Evolutionary conservation across 352 stramenopile species (phyloP), one percentile per base, ranked within the genome.

Genomic region (Globisporangium nagaii): DNA sequence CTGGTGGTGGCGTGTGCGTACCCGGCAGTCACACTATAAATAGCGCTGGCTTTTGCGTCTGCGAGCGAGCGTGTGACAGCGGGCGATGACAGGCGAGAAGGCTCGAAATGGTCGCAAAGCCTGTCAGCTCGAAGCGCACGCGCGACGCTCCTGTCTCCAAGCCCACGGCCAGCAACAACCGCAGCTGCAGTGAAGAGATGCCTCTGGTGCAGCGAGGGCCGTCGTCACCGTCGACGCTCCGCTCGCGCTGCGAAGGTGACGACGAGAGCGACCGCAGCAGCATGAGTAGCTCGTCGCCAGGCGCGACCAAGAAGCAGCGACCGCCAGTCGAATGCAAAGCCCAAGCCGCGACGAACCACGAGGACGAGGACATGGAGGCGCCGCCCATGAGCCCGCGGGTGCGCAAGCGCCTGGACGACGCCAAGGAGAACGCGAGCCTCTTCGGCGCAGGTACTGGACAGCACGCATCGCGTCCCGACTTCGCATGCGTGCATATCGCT

Each of bases 341-440:
- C 20, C 3, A 11, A 20, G 32, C 19, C 20, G 22, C 31, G 31
- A 41, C 13, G 19, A 53, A 48, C 36, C 34, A 63, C 1, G 62
- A 60, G 0, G 62, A 63, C 4, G 58, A 65, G 48, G 61, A 60
- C 34, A 53, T n/a, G 8, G 28, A 41, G 31, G 46, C 65, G 19
- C 62, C 43, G 15, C 56, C 71, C 1, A 65, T 66, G 50, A 87
- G 78, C 55, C 75, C 76, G 15, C 71, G 77, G 22, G 79, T 93
- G 41, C 72, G 79, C 27, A 87, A 79, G 53, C 73, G 78, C 12
- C 66, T 93, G 37, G 78, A 83, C 53, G 74, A 87, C 39, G 83
- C 79, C n/a, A 82, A 90, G 50, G 83, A 89, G 51, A 85, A 83
- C 56, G 82, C 75, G 40, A 87, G 53, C 48, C 70, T 90, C 32